Base-by-base conservation (phyloP, 805 yeast genomes). In the Saccharomycopsis javanensis region DNA sequence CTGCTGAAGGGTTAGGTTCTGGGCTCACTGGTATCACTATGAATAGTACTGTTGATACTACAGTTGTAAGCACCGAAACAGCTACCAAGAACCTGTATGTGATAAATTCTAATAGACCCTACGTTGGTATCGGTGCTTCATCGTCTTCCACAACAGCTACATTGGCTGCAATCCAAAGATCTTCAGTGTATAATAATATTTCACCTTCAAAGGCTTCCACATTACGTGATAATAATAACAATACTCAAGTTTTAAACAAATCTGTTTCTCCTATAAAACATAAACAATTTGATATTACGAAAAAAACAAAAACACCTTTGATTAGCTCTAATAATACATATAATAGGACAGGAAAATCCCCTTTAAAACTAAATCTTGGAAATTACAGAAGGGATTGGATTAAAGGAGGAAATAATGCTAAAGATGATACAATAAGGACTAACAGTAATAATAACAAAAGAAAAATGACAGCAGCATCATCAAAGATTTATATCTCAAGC, bases 281-380 rank as follows among this genome's bases (percentile, higher is more conserved):
- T 13, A 42, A 3, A 16, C 28, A 42, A 3, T 13, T n/a, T n/a
- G 25, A 20, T 3, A 42, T 31, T 15, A n/a, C n/a, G n/a, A n/a
- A n/a, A n/a, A n/a, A n/a, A n/a, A n/a, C n/a, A n/a, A n/a, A n/a
- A n/a, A n/a, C 48, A 8, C 48, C 48, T 10, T 42, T 42, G n/a
- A 42, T 20, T 3, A 2, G n/a, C 23, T 42, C 25, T 11, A 42
- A 11, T 10, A 42, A 42, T 25, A 18, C 25, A 13, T 42, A 20
- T 23, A 20, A 15, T 35, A n/a, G 8, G 50, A 55, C 23, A 6
- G 37, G n/a, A 28, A 52, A 52, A 55, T 53, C 45, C 27, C 57
- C 31, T 10, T 53, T 30, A 50, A 38, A 42, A 8, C 23, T 33
- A 28, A 50, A 37, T 34, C 55, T 16, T 37, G 45, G 30, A 37